These are phyloP conservation scores for Termitomyces sp. DNA, from an alignment of 768 basidiomycete species.

Conservation along the genomic window DNA sequence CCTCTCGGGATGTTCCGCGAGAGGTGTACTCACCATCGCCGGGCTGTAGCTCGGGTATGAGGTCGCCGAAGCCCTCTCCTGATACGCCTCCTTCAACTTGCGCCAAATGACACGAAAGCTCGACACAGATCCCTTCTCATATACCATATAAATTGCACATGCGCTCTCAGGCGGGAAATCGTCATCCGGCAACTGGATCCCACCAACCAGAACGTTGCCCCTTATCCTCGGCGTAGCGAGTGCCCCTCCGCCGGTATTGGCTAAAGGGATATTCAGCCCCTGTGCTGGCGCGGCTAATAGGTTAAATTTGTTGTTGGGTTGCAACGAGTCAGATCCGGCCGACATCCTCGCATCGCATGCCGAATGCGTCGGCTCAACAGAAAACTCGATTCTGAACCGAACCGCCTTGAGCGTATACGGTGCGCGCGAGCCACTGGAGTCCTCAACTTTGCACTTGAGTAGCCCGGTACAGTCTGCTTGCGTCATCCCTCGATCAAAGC, in stretches of 20 bases:
- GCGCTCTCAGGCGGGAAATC: conserved; percentile 31
- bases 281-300: conserved; percentile 9
- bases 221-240: conserved; percentile 16
- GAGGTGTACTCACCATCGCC: conserved; percentile 32
- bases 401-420: conserved; percentile 60
- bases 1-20: conserved; percentile 36
- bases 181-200: conserved; percentile 12
- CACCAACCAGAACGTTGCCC: conserved; percentile 18
- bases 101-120: conserved; percentile 78
- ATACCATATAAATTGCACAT: conserved; percentile 70
- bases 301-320: conserved; percentile 7
- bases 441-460: conserved; percentile 50
- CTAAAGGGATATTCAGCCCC: conserved; percentile 4
- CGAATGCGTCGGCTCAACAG: conserved; percentile 21
- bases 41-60: conserved; percentile 31
- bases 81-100: conserved; percentile 67
- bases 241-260: background rate
- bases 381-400: conserved; percentile 81
- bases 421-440: conserved; percentile 31
- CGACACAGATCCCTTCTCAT: conserved; percentile 88
- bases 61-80: conserved; percentile 24
- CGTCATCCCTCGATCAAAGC: conserved; percentile 19
- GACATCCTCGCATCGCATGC: background rate
- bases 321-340: background rate
- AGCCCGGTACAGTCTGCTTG: conserved; percentile 20